Conservation (phyloP, 176 grass and related monocot species). For the Carex parvula region DNA sequence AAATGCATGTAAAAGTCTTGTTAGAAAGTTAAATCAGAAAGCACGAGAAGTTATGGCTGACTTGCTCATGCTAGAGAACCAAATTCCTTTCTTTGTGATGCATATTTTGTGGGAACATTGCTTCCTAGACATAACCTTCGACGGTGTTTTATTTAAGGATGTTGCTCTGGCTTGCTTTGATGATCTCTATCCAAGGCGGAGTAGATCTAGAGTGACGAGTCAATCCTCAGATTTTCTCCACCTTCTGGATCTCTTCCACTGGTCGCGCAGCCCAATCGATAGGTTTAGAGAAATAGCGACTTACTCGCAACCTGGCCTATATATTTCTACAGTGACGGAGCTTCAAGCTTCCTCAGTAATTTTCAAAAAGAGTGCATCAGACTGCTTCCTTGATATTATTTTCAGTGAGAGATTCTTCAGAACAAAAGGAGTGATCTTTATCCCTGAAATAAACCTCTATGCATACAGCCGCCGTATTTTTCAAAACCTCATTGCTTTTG, state of each 20-base stretch:
- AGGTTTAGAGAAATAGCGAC: neutral
- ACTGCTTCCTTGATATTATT: neutral
- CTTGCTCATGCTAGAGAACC: constrained; percentile 1
- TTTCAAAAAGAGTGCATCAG: neutral
- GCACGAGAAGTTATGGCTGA: neutral
- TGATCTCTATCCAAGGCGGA: neutral
- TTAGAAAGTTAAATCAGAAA: neutral
- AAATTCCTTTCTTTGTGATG: neutral
- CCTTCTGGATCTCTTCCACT: neutral
- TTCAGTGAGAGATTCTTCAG: neutral
- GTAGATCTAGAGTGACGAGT: neutral
- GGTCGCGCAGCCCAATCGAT: neutral
- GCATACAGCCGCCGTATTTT: neutral
- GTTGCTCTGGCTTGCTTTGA: neutral
- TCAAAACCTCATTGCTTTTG: neutral
- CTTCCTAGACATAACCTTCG: neutral
- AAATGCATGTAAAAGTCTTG: neutral
- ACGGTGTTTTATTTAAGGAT: neutral
- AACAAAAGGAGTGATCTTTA: neutral
- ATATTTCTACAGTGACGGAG: neutral
- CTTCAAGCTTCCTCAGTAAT: neutral
- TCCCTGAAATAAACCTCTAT: neutral
- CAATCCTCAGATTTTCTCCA: neutral
- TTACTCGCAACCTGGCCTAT: neutral
- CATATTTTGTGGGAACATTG: neutral